A percentile compares a stretch with the other conserved stretches of the same genome.
Evolutionary conservation across 140 eudicot species (phyloP).

Genomic region (Flaveria floridana): DNA sequence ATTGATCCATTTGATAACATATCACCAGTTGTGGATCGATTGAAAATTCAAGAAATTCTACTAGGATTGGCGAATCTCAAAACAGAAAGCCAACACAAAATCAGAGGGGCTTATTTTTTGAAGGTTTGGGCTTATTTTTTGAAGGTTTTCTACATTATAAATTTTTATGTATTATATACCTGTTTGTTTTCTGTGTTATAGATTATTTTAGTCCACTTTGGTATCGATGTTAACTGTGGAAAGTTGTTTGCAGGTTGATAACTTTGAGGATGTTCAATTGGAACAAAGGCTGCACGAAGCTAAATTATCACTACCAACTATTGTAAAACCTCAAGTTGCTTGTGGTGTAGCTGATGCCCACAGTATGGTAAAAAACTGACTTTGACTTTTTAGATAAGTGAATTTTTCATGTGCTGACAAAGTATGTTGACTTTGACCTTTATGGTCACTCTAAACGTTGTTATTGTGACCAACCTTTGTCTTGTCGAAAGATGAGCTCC

Average conservation of each 20-base stretch:
- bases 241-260: constrained; percentile 61
- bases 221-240: constrained; percentile 18
- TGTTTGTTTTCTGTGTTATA: background rate
- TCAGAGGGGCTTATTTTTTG: constrained; percentile 73
- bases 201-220: background rate
- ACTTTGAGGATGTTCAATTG: constrained; percentile 58
- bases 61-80: constrained; percentile 56
- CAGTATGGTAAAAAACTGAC: constrained; percentile 64
- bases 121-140: constrained; percentile 52
- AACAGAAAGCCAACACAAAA: constrained; percentile 47
- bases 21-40: constrained; percentile 75
- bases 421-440: constrained; percentile 5
- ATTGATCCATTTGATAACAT: constrained; percentile 79
- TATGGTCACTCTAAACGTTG: background rate
- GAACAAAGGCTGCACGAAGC: constrained; percentile 58
- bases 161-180: constrained; percentile 2
- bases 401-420: background rate
- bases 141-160: constrained; percentile 50
- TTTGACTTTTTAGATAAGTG: background rate
- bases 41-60: constrained; percentile 66
- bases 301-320: constrained; percentile 62
- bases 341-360: constrained; percentile 95
- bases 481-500: background rate
- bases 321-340: constrained; percentile 97
- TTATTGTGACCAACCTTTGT: background rate